Percentiles rank a stretch among this genome's conserved stretches.
These are phyloP conservation scores for Stylosanthes scabra DNA, from an alignment of 331 rosid species.

Conservation along the genomic window DNA sequence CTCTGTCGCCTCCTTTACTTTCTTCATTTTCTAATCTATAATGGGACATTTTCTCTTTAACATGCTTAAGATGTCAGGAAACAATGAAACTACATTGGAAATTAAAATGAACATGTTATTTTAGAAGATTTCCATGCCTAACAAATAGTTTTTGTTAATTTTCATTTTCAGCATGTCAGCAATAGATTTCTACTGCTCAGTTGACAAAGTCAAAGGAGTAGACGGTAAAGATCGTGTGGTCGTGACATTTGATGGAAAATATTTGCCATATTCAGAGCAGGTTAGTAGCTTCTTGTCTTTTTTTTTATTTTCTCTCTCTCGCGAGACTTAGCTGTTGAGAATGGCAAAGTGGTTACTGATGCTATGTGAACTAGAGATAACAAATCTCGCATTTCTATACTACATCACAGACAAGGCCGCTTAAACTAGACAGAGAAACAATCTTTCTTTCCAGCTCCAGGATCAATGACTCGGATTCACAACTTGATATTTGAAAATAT, in stretches of 20 bases:
- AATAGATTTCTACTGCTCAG: slow-evolving; percentile 94
- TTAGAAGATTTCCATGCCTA: slow-evolving; percentile 19
- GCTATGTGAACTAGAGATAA: no score
- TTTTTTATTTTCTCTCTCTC: slow-evolving; percentile 21
- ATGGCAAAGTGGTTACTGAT: background rate
- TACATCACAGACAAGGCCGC: background rate
- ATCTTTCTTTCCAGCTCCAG: no score
- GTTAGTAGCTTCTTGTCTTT: slow-evolving; percentile 52
- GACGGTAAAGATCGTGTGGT: slow-evolving; percentile 96
- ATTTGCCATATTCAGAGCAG: slow-evolving; percentile 85
- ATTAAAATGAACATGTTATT: background rate
- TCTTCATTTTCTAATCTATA: background rate
- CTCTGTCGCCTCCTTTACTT: background rate
- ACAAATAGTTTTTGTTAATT: slow-evolving; percentile 28
- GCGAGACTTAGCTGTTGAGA: slow-evolving; percentile 11
- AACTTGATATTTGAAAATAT: no score
- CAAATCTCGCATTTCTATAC: no score
- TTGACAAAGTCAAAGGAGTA: slow-evolving; percentile 86
- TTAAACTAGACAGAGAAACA: no score
- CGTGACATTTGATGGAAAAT: slow-evolving; percentile 87
- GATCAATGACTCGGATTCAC: no score
- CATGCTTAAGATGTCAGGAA: slow-evolving; percentile 1
- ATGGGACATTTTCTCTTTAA: background rate
- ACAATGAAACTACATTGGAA: background rate
- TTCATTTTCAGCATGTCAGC: slow-evolving; percentile 82